Percentiles rank a stretch among this genome's conserved stretches.
phyloP scores from a whole-genome alignment of 148 eudicot species.

The Chenopodium formosanum region DNA sequence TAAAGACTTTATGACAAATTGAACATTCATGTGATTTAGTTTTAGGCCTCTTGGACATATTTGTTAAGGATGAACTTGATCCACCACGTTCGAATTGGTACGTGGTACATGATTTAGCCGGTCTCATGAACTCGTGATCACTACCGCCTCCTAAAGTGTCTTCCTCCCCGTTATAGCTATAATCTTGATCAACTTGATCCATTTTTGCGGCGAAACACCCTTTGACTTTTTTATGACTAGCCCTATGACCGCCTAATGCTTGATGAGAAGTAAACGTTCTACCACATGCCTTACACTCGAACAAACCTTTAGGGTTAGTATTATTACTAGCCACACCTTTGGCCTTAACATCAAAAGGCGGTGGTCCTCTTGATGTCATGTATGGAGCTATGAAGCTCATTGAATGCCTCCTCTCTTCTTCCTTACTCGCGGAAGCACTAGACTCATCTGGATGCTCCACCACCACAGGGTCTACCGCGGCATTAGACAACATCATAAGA shows the following conservation, averaged over 20 bases:
- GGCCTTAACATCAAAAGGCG: slow-evolving; percentile 20
- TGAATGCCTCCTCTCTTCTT: slow-evolving; percentile 24
- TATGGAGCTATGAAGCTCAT: slow-evolving; percentile 15
- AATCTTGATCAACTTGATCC: slow-evolving; percentile 17
- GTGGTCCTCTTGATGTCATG: slow-evolving; percentile 5
- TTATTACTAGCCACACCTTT: slow-evolving; percentile 31
- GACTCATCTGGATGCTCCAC: slow-evolving; percentile 33
- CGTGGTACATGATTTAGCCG: slow-evolving; percentile 36
- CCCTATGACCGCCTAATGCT: slow-evolving; percentile 75
- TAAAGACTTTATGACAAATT: slow-evolving; percentile 68
- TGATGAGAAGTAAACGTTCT: slow-evolving; percentile 68
- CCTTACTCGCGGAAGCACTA: slow-evolving; percentile 28
- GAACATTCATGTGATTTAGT: slow-evolving; percentile 82
- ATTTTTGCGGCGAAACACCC: slow-evolving; percentile 56
- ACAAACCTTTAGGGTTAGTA: slow-evolving; percentile 35
- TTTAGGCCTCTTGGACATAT: slow-evolving; percentile 40
- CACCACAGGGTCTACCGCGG: slow-evolving; percentile 16
- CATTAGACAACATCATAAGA: slow-evolving; percentile 52
- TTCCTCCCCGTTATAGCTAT: slow-evolving; percentile 14
- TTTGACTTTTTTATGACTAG: slow-evolving; percentile 69
- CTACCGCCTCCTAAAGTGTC: slow-evolving; percentile 23
- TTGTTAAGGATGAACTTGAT: slow-evolving; percentile 18
- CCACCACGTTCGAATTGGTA: slow-evolving; percentile 39
- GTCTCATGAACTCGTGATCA: slow-evolving; percentile 37
- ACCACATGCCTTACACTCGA: slow-evolving; percentile 67